A percentile compares a stretch with the other conserved stretches of the same genome.
These are phyloP conservation scores for Phytophthora cryptogea DNA, from an alignment of 352 stramenopile genomes.

Conservation along the genomic window DNA sequence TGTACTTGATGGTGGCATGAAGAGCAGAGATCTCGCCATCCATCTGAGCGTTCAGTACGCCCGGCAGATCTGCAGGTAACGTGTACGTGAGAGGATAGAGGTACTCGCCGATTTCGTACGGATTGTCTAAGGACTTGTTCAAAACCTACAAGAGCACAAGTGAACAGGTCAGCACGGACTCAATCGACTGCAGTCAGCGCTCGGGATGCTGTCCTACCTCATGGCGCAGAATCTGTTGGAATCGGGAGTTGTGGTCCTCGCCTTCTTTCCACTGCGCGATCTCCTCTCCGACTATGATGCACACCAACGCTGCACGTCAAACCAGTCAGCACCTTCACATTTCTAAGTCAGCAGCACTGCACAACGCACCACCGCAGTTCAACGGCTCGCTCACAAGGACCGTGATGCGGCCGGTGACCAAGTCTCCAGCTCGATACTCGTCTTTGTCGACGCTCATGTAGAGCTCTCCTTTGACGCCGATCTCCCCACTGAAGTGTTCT, in stretches of 20 bases:
- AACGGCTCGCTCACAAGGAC: conserved; percentile 64
- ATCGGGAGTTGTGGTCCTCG: conserved; percentile 66
- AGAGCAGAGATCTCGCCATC: conserved; percentile 54
- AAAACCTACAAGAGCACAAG: conserved; percentile 44
- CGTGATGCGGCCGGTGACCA: conserved; percentile 55
- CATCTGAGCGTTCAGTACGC: conserved; percentile 63
- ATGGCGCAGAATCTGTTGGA: conserved; percentile 67
- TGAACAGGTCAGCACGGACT: conserved; percentile 5
- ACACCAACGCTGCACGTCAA: conserved; percentile 49
- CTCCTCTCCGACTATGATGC: conserved; percentile 62
- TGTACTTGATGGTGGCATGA: conserved; percentile 81
- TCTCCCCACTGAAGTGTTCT: conserved; percentile 52
- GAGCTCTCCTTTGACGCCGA: conserved; percentile 68
- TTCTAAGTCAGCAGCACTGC: background rate
- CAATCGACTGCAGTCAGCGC: background rate
- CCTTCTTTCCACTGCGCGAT: conserved; percentile 70
- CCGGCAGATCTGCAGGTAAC: conserved; percentile 55
- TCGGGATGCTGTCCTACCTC: too few species aligned
- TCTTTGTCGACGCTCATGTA: conserved; percentile 61
- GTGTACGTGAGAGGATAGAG: conserved; percentile 72
- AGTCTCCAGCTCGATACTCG: conserved; percentile 62
- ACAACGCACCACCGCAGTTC: conserved; percentile 52
- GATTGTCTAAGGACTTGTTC: conserved; percentile 48
- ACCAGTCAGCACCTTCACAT: conserved; percentile 2
- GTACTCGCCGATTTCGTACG: conserved; percentile 67